Base-by-base conservation (phyloP, 2,329 filamentous ascomycete species). In the Fusarium musae region DNA sequence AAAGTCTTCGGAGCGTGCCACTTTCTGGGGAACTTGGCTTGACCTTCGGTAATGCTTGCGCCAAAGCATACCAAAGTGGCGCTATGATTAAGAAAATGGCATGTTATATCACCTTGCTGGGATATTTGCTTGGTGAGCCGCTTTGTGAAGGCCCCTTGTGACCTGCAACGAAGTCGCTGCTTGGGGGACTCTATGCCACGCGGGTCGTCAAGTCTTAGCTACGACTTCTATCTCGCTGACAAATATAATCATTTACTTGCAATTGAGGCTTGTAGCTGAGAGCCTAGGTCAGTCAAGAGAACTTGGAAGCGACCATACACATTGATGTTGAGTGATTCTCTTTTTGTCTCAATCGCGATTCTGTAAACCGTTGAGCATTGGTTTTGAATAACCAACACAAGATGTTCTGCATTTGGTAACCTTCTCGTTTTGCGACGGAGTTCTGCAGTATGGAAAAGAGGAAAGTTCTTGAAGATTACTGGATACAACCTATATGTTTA, bases 111-210 rank as follows among this genome's bases (percentile, higher is more conserved):
- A 2, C 2, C 9, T 16, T 21, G 4, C 6, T 12, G 1, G 16
- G 23, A 19, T 2, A 2, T 2, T 34, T 7, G 1, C 9, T 50
- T 6, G 5, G 2, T 23, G 6, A 23, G 8, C 6, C 30, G n/a
- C 7, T 2, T 13, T 19, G 3, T 5, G 5, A 13, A 19, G 11
- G 6, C 30, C n/a, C 16, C 8, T 50, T 7, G 10, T 50, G 21
- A 23, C 16, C 16, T 3, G 10, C 2, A 32, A 32, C 15, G 4
- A 8, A 12, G 19, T n/a, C 15, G 5, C 28, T 12, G 0, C 1
- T 12, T 10, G 7, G 8, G 2, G 19, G 16, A 32, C 1, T 49
- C 11, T 6, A 21, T n/a, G 19, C 21, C 5, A 4, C 9, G 2
- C 4, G 3, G n/a, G 13, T n/a, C 9, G 16, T n/a, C 13, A 16